Evolutionary conservation across 768 basidiomycete genomes (phyloP), one percentile per base, ranked within the genome.

Genomic region (Pleurotus cornucopiae): DNA sequence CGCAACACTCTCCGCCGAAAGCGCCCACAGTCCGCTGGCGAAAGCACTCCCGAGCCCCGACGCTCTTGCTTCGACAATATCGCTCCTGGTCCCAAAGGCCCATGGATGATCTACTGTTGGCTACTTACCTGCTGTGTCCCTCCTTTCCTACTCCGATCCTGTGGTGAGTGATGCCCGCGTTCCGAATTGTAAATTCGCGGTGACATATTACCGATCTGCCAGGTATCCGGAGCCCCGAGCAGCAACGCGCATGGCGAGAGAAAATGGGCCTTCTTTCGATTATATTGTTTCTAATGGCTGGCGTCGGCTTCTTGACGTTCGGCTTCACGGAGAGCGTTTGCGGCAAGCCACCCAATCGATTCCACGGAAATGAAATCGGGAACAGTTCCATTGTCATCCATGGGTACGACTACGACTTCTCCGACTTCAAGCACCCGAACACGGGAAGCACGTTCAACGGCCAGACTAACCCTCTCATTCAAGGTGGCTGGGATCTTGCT

Each of bases 251-350:
- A 43, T 99, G 95, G 95, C 81, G 97, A 60, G 97, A 99, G 73
- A 99, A 99, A 76, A 93, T 98, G 71, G 97, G 96, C 6, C 81
- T 99, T 21, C 76, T 99, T 48, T 75, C 79, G 61, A 78, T 98
- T 69, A 92, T 96, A 65, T 67, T 81, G 13, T 4, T 71, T n/a
- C 80, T 94, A 60, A 97, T 98, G 95, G 89, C 91, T 14, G 83
- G 76, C 53, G 97, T 99, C 64, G 97, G 95, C 66, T 99, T 93
- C 83, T 78, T 99, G 67, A 99, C 97, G 9, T 99, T 99, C 73
- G 97, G 97, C 6, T 99, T 99, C 77, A 98, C 94, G 7, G 84
- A 93, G 66, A 73, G 85, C 54, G 97, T 98, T 43, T 99, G 97
- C 69, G 94, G 94, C 34, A 88, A 78, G 37, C 92, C 94, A 34